Evolutionary conservation across 176 grass and related monocot species (phyloP), one percentile per base, ranked within the genome.

Genomic region (Metroxylon sagu): DNA sequence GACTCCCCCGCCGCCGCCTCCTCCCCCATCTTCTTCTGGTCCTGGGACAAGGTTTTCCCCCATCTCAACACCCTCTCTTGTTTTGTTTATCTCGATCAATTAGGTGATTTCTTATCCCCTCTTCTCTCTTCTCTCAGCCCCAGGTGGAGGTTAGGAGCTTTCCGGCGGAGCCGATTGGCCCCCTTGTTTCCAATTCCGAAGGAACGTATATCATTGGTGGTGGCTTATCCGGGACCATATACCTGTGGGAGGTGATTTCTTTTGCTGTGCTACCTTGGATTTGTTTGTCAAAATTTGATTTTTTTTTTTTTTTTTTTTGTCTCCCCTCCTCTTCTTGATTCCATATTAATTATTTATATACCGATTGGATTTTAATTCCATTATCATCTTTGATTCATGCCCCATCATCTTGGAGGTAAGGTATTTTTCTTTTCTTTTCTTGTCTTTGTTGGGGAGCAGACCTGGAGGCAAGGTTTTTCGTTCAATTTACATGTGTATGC

Each of bases 141-240:
- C 81, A 88, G 68, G 79, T 88, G 58, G 81, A 71, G 55, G 78
- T 88, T 49, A 85, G 82, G 62, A 97, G 80, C 81, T 97, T 97
- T 66, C 93, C 87, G 0, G 76, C 79, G 16, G 87, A 97, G 51
- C 87, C 87, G 18, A 91, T 97, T 53, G 84, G 81, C 1, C 78
- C 74, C 3, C 78, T 97, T 43, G 63, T 85, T 56, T 70, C 93
- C 26, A 81, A 97, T 19, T 66, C 76, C 5, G 87, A 97, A 54
- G 92, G 92, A 19, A 80, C 76, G 53, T 97, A 88, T 69, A 75
- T 91, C 67, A 87, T 90, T 0, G 92, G 87, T 5, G 87, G 92
- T 18, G 74, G 80, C 27, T 35, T 74, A 15, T 91, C 82, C 26
- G 92, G 92, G 49, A 75, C 64, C 49, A 78, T 91, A 14, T 97